phyloP scores from a whole-genome alignment of 306 rosid genomes.

The Quercus berberidifolia region DNA sequence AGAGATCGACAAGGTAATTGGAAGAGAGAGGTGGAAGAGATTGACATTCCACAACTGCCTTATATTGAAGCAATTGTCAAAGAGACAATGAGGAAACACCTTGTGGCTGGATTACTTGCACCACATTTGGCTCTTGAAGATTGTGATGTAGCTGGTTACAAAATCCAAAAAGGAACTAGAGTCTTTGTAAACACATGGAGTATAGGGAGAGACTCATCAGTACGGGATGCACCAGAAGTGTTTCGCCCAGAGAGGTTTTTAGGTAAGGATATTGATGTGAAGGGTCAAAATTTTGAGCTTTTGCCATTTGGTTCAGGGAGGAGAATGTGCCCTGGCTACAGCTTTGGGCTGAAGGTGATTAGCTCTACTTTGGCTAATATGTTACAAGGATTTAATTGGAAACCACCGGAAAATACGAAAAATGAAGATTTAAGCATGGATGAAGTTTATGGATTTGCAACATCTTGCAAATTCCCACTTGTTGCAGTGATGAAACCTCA shows the following conservation, averaged over 20 bases:
- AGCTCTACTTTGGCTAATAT: constrained; percentile 2
- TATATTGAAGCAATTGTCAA: constrained; percentile 29
- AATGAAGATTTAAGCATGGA: constrained; percentile 23
- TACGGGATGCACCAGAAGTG: constrained; percentile 25
- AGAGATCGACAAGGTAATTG: constrained; percentile 32
- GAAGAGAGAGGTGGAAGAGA: constrained; percentile 34
- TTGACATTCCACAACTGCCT: constrained; percentile 33
- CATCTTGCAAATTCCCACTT: constrained; percentile 13
- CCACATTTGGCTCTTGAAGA: constrained; percentile 34
- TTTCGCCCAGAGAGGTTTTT: constrained; percentile 29
- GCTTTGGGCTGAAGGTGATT: not conserved
- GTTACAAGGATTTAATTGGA: constrained; percentile 30
- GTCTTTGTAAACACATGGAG: constrained; percentile 35
- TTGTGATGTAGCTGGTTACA: constrained; percentile 19
- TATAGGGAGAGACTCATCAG: constrained; percentile 23
- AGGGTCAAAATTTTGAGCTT: constrained; percentile 31
- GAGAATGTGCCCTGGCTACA: constrained; percentile 21
- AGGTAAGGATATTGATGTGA: constrained; percentile 24
- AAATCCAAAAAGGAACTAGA: constrained; percentile 16
- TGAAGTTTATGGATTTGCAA: constrained; percentile 22
- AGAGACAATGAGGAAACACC: constrained; percentile 38
- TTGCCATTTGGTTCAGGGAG: constrained; percentile 41
- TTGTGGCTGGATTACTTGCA: constrained; percentile 20
- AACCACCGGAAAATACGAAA: not conserved
- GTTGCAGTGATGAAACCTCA: constrained; percentile 23